Percentiles rank a stretch among this genome's conserved stretches.
phyloP scores from a whole-genome alignment of 139 green algal species.

The Closterium sp. region DNA sequence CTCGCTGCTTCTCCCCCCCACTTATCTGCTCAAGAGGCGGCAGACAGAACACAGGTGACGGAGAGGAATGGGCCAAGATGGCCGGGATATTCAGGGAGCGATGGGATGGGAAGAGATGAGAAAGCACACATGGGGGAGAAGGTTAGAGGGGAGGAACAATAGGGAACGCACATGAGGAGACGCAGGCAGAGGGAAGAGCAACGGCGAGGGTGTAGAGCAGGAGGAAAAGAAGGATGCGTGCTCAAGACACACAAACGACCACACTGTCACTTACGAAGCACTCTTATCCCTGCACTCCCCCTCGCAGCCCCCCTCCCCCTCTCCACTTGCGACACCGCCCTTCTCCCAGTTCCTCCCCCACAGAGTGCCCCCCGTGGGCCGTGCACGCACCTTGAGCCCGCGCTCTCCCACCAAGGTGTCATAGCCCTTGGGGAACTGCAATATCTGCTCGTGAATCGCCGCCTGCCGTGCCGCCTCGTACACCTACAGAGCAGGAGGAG shows the following conservation, averaged over 20 bases:
- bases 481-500: conserved; percentile 12
- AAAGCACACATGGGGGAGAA: background rate
- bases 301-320: too few species aligned
- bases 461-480: conserved; percentile 41
- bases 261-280: background rate
- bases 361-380: background rate
- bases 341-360: too few species aligned
- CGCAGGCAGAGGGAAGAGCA: too few species aligned
- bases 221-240: too few species aligned
- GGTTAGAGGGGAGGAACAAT: background rate
- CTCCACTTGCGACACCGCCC: too few species aligned
- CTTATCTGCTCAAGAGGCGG: conserved; percentile 65
- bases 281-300: too few species aligned
- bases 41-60: too few species aligned
- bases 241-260: background rate
- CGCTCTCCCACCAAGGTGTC: conserved; percentile 75
- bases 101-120: background rate
- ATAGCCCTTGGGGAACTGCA: conserved; percentile 86
- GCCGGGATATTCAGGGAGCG: too few species aligned
- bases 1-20: conserved; percentile 92
- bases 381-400: conserved; percentile 33
- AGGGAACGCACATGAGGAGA: background rate
- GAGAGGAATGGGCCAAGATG: too few species aligned
- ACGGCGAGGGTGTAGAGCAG: too few species aligned
- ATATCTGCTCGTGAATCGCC: conserved; percentile 77